Conservation (phyloP, 495 filamentous ascomycete species). For the Penicillium ochrochloron region DNA sequence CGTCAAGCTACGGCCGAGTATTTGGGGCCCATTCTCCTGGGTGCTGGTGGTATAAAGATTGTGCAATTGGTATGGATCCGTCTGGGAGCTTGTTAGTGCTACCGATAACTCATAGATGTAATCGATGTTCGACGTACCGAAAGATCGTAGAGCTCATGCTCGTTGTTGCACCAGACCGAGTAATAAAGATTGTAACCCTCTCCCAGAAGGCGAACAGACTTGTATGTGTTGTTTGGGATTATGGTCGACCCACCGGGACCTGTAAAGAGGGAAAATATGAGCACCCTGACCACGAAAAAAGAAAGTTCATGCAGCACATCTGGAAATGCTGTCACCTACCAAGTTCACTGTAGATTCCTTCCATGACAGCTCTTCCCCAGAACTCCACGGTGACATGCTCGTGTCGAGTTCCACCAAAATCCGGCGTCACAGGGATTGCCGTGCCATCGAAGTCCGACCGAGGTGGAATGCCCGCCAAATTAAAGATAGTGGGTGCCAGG, state of each 20-base stretch:
- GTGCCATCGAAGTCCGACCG: conserved; percentile 64
- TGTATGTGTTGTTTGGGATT: conserved; percentile 65
- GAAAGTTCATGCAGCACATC: neutral
- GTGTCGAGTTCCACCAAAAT: conserved; percentile 46
- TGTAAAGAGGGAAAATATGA: conserved; percentile 11
- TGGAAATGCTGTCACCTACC: conserved; percentile 25
- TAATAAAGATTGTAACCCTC: conserved; percentile 63
- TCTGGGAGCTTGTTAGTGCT: conserved; percentile 34
- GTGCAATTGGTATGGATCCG: conserved; percentile 62
- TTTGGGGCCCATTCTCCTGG: conserved; percentile 12
- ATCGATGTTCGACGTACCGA: conserved; percentile 38
- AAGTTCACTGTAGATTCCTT: conserved; percentile 47
- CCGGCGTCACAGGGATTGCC: conserved; percentile 52
- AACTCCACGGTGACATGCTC: conserved; percentile 72
- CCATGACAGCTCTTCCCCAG: conserved; percentile 59
- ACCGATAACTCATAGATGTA: neutral
- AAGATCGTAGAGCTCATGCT: conserved; percentile 68
- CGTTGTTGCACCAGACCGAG: conserved; percentile 68
- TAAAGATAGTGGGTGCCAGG: conserved; percentile 67
- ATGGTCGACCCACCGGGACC: conserved; percentile 26
- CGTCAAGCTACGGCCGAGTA: conserved; percentile 51
- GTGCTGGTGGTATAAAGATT: conserved; percentile 56
- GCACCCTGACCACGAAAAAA: neutral
- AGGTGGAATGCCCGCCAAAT: conserved; percentile 50
- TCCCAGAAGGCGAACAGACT: conserved; percentile 61